phyloP scores from a whole-genome alignment of 148 eudicot genomes.

The Camellia granthamiana region DNA sequence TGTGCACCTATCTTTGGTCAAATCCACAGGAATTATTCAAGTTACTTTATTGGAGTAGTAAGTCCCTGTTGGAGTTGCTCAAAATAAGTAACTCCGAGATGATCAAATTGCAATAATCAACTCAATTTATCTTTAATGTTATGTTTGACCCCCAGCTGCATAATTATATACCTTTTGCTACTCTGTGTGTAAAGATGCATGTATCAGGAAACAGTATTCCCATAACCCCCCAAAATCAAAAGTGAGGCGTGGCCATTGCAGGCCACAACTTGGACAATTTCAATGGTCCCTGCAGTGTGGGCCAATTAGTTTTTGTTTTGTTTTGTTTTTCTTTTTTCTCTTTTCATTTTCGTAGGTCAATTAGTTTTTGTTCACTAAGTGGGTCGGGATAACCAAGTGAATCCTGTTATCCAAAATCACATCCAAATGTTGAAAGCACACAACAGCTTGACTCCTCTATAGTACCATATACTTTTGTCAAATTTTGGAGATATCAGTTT shows the following conservation, averaged over 20 bases:
- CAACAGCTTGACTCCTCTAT: slow-evolving; percentile 2
- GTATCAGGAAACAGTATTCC: not conserved
- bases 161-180: no score
- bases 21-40: no score
- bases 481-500: not conserved
- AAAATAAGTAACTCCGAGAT: no score
- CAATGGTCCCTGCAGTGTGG: slow-evolving; percentile 15
- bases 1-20: no score
- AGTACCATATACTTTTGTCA: not conserved
- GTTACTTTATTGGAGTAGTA: no score
- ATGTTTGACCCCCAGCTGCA: no score
- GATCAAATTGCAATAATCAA: no score
- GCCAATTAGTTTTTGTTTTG: not conserved
- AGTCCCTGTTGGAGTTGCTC: no score
- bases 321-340: no score
- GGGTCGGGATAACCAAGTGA: not conserved
- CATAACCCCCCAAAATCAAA: not conserved
- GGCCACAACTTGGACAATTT: not conserved
- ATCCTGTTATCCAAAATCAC: slow-evolving; percentile 7
- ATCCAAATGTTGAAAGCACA: not conserved
- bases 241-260: not conserved
- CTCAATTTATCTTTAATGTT: no score
- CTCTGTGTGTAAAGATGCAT: no score
- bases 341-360: not conserved
- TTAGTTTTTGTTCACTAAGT: slow-evolving; percentile 8